phyloP scores from a whole-genome alignment of 2,329 filamentous ascomycete species.

The Sarocladium oryzae region DNA sequence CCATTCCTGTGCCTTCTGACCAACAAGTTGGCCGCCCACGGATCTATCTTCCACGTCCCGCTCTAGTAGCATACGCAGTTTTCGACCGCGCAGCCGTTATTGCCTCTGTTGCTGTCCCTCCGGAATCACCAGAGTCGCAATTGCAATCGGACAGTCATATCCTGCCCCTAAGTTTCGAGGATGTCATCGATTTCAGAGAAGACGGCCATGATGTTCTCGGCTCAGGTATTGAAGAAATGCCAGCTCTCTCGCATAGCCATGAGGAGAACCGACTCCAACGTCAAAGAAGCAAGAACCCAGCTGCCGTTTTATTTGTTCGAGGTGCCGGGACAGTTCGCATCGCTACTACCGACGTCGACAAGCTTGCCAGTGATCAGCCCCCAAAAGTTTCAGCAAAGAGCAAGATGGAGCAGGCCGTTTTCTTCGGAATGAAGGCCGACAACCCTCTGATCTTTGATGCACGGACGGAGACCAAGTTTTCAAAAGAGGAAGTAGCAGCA shows the following conservation, averaged over 20 bases:
- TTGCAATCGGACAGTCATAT: slow-evolving; percentile 61
- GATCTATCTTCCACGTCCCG: slow-evolving; percentile 71
- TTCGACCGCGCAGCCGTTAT: slow-evolving; percentile 75
- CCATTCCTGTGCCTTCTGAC: slow-evolving; percentile 33
- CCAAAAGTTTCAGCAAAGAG: slow-evolving; percentile 71
- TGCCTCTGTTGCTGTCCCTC: slow-evolving; percentile 61
- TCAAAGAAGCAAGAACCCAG: slow-evolving; percentile 54
- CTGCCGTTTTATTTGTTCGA: slow-evolving; percentile 55
- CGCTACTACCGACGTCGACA: slow-evolving; percentile 51
- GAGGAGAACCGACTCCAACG: slow-evolving; percentile 46
- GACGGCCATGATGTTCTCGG: slow-evolving; percentile 59
- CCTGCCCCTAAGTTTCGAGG: slow-evolving; percentile 67
- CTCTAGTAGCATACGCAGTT: slow-evolving; percentile 73
- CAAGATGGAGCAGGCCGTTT: slow-evolving; percentile 91
- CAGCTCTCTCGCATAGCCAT: slow-evolving; percentile 20
- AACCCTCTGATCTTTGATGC: slow-evolving; percentile 84
- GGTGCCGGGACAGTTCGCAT: slow-evolving; percentile 57
- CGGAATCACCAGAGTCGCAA: slow-evolving; percentile 70
- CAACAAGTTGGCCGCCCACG: slow-evolving; percentile 45
- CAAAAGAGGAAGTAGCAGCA: slow-evolving; percentile 61
- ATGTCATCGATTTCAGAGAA: slow-evolving; percentile 72
- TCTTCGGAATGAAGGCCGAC: slow-evolving; percentile 74
- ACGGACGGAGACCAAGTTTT: slow-evolving; percentile 59
- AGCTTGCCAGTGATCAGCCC: slow-evolving; percentile 50
- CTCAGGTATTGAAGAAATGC: slow-evolving; percentile 56